Conservation (phyloP, 2,329 filamentous ascomycete genomes). For the Myriosclerotinia scirpicola region DNA sequence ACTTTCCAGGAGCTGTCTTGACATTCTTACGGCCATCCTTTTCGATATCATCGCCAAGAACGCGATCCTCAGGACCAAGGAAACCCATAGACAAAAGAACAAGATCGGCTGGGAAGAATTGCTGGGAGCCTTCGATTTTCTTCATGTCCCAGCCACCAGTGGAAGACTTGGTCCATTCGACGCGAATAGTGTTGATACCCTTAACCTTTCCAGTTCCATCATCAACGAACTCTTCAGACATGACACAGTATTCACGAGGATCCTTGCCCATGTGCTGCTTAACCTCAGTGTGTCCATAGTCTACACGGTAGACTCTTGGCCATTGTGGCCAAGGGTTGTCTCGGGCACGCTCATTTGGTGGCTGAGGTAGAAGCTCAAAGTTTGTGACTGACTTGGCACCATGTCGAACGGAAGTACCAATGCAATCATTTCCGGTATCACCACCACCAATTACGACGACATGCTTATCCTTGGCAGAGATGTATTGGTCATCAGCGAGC, state of each 20-base stretch:
- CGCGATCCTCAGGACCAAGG: conserved; percentile 85
- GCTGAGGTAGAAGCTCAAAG: conserved; percentile 93
- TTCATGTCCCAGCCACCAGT: conserved; percentile 98
- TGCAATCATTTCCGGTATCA: conserved; percentile 97
- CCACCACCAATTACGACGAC: conserved; percentile 96
- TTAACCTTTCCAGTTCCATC: conserved; percentile 85
- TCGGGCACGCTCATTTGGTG: conserved; percentile 81
- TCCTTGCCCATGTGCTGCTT: conserved; percentile 96
- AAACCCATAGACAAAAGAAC: conserved; percentile 97
- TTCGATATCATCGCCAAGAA: conserved; percentile 84
- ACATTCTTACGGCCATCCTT: conserved; percentile 93
- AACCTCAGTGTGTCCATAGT: conserved; percentile 95
- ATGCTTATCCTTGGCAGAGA: conserved; percentile 92
- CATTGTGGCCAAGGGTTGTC: conserved; percentile 99
- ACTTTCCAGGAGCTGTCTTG: conserved; percentile 86
- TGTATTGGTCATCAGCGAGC: conserved; percentile 79
- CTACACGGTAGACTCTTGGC: conserved; percentile 97
- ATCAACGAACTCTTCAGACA: conserved; percentile 95
- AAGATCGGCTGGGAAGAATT: conserved; percentile 95
- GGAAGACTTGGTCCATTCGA: conserved; percentile 91
- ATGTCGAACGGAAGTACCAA: conserved; percentile 92
- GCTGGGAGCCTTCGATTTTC: conserved; percentile 87
- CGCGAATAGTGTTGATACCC: conserved; percentile 92
- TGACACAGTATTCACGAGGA: conserved; percentile 95
- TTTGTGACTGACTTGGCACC: conserved; percentile 95